Evolutionary conservation across 768 basidiomycete species (phyloP).

Genomic region (Lyophyllum decastes): DNA sequence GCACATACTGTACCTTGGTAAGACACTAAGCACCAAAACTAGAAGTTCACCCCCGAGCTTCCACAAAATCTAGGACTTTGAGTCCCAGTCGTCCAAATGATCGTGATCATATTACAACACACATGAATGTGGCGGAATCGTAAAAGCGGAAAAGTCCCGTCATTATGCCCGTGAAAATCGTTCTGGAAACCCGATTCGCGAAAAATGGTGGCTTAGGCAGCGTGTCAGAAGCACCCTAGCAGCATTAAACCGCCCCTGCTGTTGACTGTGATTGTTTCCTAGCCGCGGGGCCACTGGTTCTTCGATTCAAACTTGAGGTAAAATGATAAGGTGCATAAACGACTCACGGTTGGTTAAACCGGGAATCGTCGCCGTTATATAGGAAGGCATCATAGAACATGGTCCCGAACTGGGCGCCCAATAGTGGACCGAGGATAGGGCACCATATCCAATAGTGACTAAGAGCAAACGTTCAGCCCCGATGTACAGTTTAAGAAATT

Average conservation of each 20-base stretch:
- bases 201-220: background rate
- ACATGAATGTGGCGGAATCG: background rate
- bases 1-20: too few species aligned
- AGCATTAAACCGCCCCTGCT: background rate
- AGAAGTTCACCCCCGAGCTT: background rate
- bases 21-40: background rate
- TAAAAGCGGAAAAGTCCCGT: background rate
- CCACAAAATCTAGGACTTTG: background rate
- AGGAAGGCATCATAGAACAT: conserved; percentile 63
- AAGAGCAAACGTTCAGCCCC: conserved; percentile 10
- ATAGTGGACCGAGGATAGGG: conserved; percentile 57
- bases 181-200: background rate
- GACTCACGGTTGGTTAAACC: conserved; percentile 51
- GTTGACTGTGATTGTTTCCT: background rate
- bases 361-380: conserved; percentile 56
- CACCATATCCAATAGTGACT: conserved; percentile 80
- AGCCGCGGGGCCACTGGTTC: background rate
- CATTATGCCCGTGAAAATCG: background rate
- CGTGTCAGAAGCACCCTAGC: background rate
- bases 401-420: conserved; percentile 58
- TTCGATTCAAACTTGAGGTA: background rate
- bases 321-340: background rate
- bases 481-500: background rate
- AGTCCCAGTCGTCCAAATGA: background rate
- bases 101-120: background rate